Evolutionary conservation across 208 protist genomes (phyloP).

Genomic region (Trypanosoma platydactyli): DNA sequence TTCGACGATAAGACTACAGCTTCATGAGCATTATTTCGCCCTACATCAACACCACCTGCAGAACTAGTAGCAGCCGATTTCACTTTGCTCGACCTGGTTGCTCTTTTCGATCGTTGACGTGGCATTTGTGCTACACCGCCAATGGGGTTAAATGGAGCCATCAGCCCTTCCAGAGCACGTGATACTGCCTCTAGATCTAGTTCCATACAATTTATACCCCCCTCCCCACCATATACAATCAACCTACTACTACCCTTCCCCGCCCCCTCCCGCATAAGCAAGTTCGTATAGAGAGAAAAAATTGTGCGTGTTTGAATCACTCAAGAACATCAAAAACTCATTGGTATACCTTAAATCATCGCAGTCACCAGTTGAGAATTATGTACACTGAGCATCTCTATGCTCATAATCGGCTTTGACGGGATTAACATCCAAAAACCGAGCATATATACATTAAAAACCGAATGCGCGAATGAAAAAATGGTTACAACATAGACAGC

Average conservation of each 20-base stretch:
- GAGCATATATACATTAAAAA: constrained; percentile 8
- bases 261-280: no score
- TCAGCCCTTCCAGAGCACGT: constrained; percentile 14
- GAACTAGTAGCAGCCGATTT: neutral
- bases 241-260: no score
- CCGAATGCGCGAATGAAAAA: no score
- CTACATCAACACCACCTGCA: neutral
- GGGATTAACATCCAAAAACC: neutral
- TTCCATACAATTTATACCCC: constrained; percentile 28
- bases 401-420: no score
- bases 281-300: no score
- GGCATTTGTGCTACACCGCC: neutral
- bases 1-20: neutral
- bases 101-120: neutral
- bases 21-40: neutral
- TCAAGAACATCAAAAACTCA: no score
- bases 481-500: no score
- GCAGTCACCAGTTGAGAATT: no score
- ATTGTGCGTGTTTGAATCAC: no score
- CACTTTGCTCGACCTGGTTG: neutral
- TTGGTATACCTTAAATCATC: no score
- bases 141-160: constrained; percentile 2
- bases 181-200: constrained; percentile 34
- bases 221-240: neutral
- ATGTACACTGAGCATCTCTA: no score